Conservation (phyloP, 352 stramenopile species). For the Phytopythium cucurbitacearum region DNA sequence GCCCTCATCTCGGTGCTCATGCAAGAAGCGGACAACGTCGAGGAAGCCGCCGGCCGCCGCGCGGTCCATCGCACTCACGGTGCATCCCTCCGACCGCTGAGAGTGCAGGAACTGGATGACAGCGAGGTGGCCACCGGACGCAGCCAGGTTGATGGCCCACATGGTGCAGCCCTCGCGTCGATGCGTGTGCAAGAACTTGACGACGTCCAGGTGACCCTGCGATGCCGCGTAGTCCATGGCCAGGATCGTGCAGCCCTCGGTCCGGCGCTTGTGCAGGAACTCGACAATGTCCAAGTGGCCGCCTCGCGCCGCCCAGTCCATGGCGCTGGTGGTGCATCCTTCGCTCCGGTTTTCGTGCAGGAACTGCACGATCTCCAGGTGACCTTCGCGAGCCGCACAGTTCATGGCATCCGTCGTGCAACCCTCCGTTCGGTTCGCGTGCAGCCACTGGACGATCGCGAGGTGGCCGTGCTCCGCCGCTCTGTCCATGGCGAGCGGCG, state of each 20-base stretch:
- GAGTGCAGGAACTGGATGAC: slow-evolving; percentile 13
- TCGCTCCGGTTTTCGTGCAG: slow-evolving; percentile 10
- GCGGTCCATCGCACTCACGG: slow-evolving; percentile 11
- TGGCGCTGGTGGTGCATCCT: slow-evolving; percentile 10
- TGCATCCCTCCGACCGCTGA: slow-evolving; percentile 11
- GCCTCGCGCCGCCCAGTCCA: slow-evolving; percentile 10
- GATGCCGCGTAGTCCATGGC: slow-evolving; percentile 18
- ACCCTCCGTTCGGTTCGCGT: slow-evolving; percentile 7
- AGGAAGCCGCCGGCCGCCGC: slow-evolving; percentile 7
- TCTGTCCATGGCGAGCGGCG: slow-evolving; percentile 9
- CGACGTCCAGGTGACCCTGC: slow-evolving; percentile 11
- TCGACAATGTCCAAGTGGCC: slow-evolving; percentile 14
- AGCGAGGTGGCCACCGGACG: slow-evolving; percentile 9
- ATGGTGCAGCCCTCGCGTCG: slow-evolving; percentile 11
- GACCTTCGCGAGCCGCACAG: slow-evolving; percentile 8
- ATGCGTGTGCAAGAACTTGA: slow-evolving; percentile 11
- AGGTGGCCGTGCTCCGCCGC: slow-evolving; percentile 9
- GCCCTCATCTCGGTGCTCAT: slow-evolving; percentile 11
- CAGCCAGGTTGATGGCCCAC: slow-evolving; percentile 16
- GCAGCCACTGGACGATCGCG: slow-evolving; percentile 12
- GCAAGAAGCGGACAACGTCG: slow-evolving; percentile 11
- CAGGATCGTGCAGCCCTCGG: slow-evolving; percentile 10
- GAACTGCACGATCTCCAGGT: slow-evolving; percentile 7
- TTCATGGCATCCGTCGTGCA: slow-evolving; percentile 15
- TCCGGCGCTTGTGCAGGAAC: slow-evolving; percentile 10